phyloP scores from a whole-genome alignment of 2,329 filamentous ascomycete species.

The Stagonosporopsis vannaccii region DNA sequence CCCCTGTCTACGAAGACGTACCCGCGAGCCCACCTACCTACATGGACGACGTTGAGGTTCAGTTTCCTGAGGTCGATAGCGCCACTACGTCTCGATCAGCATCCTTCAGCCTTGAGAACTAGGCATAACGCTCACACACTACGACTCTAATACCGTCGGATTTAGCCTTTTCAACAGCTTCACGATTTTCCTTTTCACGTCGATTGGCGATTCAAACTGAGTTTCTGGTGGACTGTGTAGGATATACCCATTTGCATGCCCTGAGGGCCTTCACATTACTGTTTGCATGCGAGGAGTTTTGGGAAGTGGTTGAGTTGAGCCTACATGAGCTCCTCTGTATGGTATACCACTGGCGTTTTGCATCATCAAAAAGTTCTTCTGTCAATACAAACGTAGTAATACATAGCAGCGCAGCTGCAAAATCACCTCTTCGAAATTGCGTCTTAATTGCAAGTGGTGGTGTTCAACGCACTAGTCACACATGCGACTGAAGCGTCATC shows the following conservation, averaged over 20 bases:
- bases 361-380: conserved; percentile 9
- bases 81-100: conserved; percentile 51
- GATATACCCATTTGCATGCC: conserved; percentile 35
- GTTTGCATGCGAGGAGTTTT: conserved; percentile 17
- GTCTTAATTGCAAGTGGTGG: conserved; percentile 1
- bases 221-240: conserved; percentile 31
- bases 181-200: conserved; percentile 33
- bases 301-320: conserved; percentile 19
- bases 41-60: conserved; percentile 39
- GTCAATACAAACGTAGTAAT: conserved; percentile 5
- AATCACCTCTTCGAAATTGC: not conserved
- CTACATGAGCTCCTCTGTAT: conserved; percentile 22
- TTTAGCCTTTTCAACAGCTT: conserved; percentile 17
- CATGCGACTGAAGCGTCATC: not conserved
- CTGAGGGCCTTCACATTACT: conserved; percentile 2
- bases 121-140: conserved; percentile 8
- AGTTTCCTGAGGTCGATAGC: conserved; percentile 24
- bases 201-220: conserved; percentile 24
- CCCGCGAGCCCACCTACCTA: conserved; percentile 79
- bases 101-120: conserved; percentile 33
- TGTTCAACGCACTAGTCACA: no score
- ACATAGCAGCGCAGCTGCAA: conserved; percentile 4
- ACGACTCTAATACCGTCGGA: conserved; percentile 4
- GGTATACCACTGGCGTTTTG: conserved; percentile 20
- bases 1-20: conserved; percentile 92